A percentile compares a stretch with the other conserved stretches of the same genome.
These are phyloP conservation scores for Penicillium digitatum DNA, from an alignment of 2,329 filamentous ascomycete species.

Conservation along the genomic window DNA sequence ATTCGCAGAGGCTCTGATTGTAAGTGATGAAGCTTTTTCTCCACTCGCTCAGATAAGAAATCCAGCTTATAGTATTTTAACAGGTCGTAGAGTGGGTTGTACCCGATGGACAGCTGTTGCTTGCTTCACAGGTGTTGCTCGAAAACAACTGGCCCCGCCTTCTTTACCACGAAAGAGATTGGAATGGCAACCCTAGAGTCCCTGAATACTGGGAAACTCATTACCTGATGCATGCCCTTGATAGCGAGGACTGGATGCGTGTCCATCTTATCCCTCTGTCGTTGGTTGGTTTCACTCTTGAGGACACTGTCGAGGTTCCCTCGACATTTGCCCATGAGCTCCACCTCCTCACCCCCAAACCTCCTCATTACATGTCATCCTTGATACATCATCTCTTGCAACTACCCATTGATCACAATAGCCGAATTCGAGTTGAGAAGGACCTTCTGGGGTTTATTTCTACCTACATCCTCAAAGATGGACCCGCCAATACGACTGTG, in stretches of 20 bases:
- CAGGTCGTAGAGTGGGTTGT: neutral
- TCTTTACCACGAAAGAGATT: neutral
- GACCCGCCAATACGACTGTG: neutral
- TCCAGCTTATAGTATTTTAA: neutral
- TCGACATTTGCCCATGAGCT: neutral
- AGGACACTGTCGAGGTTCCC: neutral
- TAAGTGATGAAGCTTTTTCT: neutral
- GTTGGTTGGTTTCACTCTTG: neutral
- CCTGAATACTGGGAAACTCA: neutral
- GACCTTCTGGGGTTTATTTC: neutral
- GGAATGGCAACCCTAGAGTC: neutral
- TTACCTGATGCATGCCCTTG: neutral
- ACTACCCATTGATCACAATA: rapidly evolving
- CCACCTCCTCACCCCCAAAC: neutral
- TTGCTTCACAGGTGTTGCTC: neutral
- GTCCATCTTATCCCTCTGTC: neutral
- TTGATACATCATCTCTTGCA: neutral
- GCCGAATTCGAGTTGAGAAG: neutral
- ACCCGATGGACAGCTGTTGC: neutral
- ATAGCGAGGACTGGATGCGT: neutral
- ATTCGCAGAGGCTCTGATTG: neutral
- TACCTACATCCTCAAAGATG: neutral
- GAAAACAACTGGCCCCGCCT: neutral
- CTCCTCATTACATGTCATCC: neutral
- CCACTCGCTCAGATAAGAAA: no score